Conservation (phyloP, 2,329 filamentous ascomycete genomes). For the Scedosporium dehoogii region DNA sequence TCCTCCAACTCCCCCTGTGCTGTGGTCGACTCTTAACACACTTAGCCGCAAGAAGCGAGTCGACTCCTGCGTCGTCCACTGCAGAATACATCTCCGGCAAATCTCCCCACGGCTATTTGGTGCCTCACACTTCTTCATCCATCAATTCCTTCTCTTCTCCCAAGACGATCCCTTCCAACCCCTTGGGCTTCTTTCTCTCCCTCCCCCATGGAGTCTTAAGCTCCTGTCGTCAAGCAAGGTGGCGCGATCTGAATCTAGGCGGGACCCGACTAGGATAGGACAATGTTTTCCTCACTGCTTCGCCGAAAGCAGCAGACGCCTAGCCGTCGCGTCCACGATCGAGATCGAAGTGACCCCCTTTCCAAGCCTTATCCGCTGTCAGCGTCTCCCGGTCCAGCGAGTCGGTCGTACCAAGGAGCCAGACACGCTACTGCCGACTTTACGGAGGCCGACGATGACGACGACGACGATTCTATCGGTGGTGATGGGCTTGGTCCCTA, state of each 20-base stretch:
- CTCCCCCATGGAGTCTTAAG: constrained; percentile 6
- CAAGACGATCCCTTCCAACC: background rate
- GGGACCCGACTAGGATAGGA: background rate
- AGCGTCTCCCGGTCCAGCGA: constrained; percentile 4
- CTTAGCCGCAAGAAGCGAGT: background rate
- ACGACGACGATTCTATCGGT: constrained; percentile 30
- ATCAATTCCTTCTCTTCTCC: constrained; percentile 19
- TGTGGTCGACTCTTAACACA: background rate
- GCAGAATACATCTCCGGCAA: background rate
- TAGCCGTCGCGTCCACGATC: constrained; percentile 1
- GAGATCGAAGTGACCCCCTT: background rate
- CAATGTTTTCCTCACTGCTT: constrained; percentile 7
- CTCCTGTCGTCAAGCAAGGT: constrained; percentile 2
- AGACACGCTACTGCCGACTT: constrained; percentile 55
- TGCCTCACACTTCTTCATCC: background rate
- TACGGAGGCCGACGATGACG: constrained; percentile 51
- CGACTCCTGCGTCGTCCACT: background rate
- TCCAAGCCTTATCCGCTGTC: background rate
- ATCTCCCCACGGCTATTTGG: background rate
- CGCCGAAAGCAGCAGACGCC: constrained; percentile 5
- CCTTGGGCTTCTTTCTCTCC: background rate
- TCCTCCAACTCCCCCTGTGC: no score
- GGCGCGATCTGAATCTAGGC: background rate
- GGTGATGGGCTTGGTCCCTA: constrained; percentile 19
- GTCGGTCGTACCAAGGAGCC: constrained; percentile 15